Conservation (phyloP, 495 filamentous ascomycete genomes). For the Neurospora sp. region DNA sequence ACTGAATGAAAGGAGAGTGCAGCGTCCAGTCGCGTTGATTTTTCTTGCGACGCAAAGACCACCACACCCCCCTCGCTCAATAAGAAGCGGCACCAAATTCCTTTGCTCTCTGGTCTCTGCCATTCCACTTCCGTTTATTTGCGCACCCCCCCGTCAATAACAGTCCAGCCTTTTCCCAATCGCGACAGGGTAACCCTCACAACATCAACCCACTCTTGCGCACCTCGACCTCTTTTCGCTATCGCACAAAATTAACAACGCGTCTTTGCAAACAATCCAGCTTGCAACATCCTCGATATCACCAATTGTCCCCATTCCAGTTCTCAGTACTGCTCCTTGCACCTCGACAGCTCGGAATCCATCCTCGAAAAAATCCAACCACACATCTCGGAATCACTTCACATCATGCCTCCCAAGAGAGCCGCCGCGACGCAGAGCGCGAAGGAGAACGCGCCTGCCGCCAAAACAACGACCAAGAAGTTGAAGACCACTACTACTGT, state of each 20-base stretch:
- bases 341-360: neutral
- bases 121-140: neutral
- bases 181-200: neutral
- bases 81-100: neutral
- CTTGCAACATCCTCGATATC: neutral
- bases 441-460: conserved; percentile 5
- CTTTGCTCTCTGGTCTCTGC: neutral
- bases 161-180: neutral
- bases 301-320: neutral
- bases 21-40: neutral
- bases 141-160: neutral
- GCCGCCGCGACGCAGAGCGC: conserved; percentile 8
- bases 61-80: neutral
- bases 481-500: conserved; percentile 10
- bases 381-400: conserved; percentile 5
- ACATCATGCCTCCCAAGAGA: conserved; percentile 22
- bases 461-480: conserved; percentile 26
- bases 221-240: neutral
- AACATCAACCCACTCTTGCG: neutral
- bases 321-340: neutral
- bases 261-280: neutral
- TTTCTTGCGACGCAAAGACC: neutral
- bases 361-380: neutral
- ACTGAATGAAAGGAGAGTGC: neutral
- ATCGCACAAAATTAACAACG: neutral